phyloP scores from a whole-genome alignment of 2,329 filamentous ascomycete species.

The Fusarium odoratissimum region DNA sequence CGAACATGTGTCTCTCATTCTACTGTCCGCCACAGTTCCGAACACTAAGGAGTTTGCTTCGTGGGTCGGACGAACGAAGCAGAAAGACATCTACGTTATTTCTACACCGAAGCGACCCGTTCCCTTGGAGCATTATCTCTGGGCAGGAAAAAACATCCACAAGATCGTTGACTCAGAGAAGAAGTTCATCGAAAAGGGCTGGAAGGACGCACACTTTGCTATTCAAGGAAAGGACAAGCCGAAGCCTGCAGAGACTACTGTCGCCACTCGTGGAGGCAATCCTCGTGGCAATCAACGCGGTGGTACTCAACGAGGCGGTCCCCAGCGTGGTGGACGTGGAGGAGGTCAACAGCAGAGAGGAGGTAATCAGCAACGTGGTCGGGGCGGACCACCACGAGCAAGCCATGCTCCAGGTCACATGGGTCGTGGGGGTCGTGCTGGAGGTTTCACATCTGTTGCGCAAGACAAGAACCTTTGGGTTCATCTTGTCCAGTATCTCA shows the following conservation, averaged over 20 bases:
- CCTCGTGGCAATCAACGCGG: constrained; percentile 51
- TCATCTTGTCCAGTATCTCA: constrained; percentile 90
- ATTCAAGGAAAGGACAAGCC: constrained; percentile 85
- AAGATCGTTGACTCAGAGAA: constrained; percentile 97
- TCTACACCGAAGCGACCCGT: constrained; percentile 96
- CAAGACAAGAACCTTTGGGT: constrained; percentile 99
- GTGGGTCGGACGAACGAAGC: constrained; percentile 97
- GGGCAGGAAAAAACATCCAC: constrained; percentile 91
- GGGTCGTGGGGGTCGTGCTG: constrained; percentile 85
- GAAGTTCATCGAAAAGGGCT: constrained; percentile 89
- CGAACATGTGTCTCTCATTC: constrained; percentile 93
- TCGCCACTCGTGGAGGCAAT: constrained; percentile 54
- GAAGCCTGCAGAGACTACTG: constrained; percentile 55
- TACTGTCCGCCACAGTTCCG: constrained; percentile 94
- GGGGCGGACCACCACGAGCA: constrained; percentile 64
- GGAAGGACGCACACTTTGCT: constrained; percentile 91
- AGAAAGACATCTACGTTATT: constrained; percentile 99
- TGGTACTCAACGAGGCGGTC: constrained; percentile 54
- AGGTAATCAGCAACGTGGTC: constrained; percentile 63
- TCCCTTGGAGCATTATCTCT: constrained; percentile 94
- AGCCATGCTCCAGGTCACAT: constrained; percentile 83
- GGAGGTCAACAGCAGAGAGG: constrained; percentile 61
- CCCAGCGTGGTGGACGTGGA: constrained; percentile 60
- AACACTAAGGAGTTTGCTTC: constrained; percentile 98
- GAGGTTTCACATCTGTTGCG: constrained; percentile 86